These are phyloP conservation scores for Aspergillus sergii DNA, from an alignment of 2,329 filamentous ascomycete species.

Conservation along the genomic window DNA sequence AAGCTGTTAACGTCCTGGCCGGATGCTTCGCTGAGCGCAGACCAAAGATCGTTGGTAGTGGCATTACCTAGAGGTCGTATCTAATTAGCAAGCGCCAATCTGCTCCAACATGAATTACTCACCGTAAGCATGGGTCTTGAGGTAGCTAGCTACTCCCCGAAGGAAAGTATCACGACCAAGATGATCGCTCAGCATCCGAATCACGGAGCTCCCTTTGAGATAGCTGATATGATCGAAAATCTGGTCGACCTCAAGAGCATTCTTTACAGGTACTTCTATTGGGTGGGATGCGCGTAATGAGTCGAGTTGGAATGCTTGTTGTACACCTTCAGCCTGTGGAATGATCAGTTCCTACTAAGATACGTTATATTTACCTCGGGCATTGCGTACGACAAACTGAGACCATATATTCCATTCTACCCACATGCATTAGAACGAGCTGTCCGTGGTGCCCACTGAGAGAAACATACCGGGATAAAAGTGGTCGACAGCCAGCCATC, in stretches of 20 bases:
- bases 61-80: conserved; percentile 61
- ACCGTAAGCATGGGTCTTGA: conserved; percentile 84
- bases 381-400: conserved; percentile 78
- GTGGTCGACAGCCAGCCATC: conserved; percentile 88
- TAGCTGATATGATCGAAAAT: conserved; percentile 98
- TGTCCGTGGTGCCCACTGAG: neutral
- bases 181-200: conserved; percentile 93
- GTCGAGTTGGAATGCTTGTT: conserved; percentile 87
- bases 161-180: conserved; percentile 87
- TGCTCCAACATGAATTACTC: conserved; percentile 31
- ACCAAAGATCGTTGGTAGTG: conserved; percentile 89
- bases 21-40: conserved; percentile 81
- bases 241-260: conserved; percentile 94
- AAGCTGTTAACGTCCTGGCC: conserved; percentile 82
- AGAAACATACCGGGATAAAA: conserved; percentile 70
- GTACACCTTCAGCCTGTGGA: conserved; percentile 78
- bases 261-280: conserved; percentile 91
- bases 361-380: conserved; percentile 53
- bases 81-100: conserved; percentile 9
- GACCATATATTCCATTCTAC: conserved; percentile 95
- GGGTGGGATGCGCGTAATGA: conserved; percentile 89
- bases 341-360: conserved; percentile 41
- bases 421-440: conserved; percentile 22
- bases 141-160: conserved; percentile 84
- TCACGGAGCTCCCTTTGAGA: conserved; percentile 91